phyloP scores from a whole-genome alignment of 805 yeast species.

The Sporopachydermia lactativora region DNA sequence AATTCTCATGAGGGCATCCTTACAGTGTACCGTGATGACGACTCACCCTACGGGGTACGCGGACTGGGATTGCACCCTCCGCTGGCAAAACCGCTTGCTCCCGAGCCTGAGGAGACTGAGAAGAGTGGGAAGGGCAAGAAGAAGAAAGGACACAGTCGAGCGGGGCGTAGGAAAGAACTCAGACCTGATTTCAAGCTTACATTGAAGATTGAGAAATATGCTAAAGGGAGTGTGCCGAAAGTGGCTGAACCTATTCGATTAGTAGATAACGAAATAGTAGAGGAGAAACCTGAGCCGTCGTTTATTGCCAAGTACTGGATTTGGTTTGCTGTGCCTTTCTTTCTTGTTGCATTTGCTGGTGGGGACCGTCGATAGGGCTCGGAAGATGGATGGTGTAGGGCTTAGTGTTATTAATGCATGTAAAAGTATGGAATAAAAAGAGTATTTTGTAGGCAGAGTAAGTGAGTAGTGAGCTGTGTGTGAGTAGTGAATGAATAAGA shows the following conservation, averaged over 20 bases:
- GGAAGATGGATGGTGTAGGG: too few species aligned
- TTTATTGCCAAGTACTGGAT: constrained; percentile 18
- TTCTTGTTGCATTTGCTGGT: constrained; percentile 13
- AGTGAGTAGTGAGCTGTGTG: too few species aligned
- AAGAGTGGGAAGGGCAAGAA: neutral
- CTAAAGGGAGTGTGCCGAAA: constrained; percentile 11
- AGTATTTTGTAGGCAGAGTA: too few species aligned
- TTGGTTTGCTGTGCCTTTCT: constrained; percentile 13
- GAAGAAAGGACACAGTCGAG: neutral
- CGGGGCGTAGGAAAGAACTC: neutral
- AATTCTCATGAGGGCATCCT: neutral
- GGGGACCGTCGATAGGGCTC: too few species aligned
- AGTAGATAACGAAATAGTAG: constrained; percentile 15
- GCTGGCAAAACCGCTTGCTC: too few species aligned
- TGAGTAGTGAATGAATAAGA: too few species aligned
- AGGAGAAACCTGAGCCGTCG: constrained; percentile 11
- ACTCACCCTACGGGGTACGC: neutral
- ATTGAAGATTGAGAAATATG: constrained; percentile 1
- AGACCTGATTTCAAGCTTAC: neutral
- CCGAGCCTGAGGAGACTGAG: neutral
- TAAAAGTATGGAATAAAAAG: too few species aligned
- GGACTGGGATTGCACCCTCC: neutral
- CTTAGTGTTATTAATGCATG: too few species aligned
- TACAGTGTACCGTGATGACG: neutral
- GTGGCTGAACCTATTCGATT: constrained; percentile 12